Base-by-base conservation (phyloP, 73 alveolate genomes). In the Effrenium voratum region DNA sequence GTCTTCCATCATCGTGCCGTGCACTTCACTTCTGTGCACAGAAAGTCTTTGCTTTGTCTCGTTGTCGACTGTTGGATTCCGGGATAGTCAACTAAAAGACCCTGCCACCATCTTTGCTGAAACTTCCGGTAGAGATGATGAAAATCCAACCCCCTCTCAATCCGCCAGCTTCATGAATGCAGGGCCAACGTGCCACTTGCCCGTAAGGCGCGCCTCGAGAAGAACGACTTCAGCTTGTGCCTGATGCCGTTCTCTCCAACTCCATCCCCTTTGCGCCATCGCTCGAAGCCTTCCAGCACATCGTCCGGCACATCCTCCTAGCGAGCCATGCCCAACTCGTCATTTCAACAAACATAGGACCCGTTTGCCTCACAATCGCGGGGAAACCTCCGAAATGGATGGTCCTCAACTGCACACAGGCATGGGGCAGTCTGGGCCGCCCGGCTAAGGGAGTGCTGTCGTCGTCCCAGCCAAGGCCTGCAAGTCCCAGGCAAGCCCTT, bases 271-370 rank as follows among this genome's bases (percentile, higher is more conserved):
- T 79, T 36, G 36, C 80, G 40, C 93, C 93, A 84, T 12, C 80
- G 77, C 47, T 84, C 93, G 47, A 84, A 84, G 22, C 79, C 93
- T 5, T 50, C n/a, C 43, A 84, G 93, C 43, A 84, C 81, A 3
- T 68, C 63, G 55, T 52, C 93, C 66, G 38, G 57, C n/a, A 84
- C 93, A 38, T 84, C 50, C 19, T 84, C 93, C 93, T 84, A 32
- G 32, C 80, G 26, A 34, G 34, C 12, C n/a, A 13, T 52, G 19
- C 66, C 66, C 19, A 50, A 79, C 87, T 24, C 10, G 43, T 55
- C 13, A 12, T 66, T 22, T 19, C n/a, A 66, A n/a, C 15, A 66
- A 30, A 70, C 26, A 70, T 70, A 32, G 10, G 46, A 28, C 15
- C n/a, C 12, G 47, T 26, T 38, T 28, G 15, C 44, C n/a, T 13